Evolutionary conservation across 257 asterid genomes (phyloP), one percentile per base, ranked within the genome.

Genomic region (Forsythia viridissima): DNA sequence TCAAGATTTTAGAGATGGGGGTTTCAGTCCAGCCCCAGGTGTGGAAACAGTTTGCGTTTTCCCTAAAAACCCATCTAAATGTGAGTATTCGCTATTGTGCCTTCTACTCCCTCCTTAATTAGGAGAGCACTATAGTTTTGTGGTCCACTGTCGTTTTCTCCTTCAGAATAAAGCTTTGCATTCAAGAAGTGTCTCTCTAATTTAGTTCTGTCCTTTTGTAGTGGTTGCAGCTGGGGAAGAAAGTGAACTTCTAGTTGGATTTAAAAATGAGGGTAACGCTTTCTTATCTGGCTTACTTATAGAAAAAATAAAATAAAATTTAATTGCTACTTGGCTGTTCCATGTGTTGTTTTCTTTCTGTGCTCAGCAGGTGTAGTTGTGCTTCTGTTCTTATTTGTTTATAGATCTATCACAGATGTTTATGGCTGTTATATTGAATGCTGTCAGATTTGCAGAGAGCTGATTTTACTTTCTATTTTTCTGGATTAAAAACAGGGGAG

Each of bases 11-110:
- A 85, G 87, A 57, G 85, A 88, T 75, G 98, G 92, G 76, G 85
- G 74, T 74, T 93, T 82, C 78, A 79, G 84, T 77, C 91, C 99
- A 76, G 96, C 99, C 82, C 84, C 93, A 8, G 91, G 89, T 39
- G 94, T 92, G 80, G 97, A 96, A 80, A 92, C 99, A 51, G 84
- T 92, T 83, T 91, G 92, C 84, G 88, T 93, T 85, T 96, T 96
- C 87, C 98, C 99, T 16, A 90, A 89, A 84, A 94, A 94, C 82
- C 97, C 99, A 9, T 84, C 90, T 41, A 96, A 90, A 84, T 20
- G 99, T 92, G n/a, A 80, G 92, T 75, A 34, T 44, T 82, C 70
- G 8, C 34, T 24, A 68, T 66, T 78, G 70, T 20, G 55, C 44
- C 1, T 55, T 63, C 69, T 39, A 18, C 21, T 8, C 51, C 8